Evolutionary conservation across 805 yeast species (phyloP), one percentile per base, ranked within the genome.

Genomic region (Wickerhamiella hasegawae): DNA sequence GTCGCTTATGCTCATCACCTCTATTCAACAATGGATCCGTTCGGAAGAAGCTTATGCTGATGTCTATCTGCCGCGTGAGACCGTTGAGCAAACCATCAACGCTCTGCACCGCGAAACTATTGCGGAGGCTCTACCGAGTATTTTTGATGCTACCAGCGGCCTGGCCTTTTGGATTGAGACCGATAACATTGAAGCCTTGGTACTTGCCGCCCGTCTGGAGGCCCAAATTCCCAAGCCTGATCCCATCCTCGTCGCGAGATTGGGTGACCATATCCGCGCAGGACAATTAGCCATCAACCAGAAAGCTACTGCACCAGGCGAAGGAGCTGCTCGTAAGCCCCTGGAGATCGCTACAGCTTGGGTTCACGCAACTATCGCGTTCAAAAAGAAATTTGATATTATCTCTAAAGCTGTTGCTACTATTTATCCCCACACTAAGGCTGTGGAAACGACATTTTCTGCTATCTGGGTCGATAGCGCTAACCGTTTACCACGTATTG

Each of bases 151-250:
- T 5, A 23, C 46, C 16, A 34, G 40, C 3, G 46, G 49, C 5
- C 37, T 44, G 3, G 18, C 33, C 2, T n/a, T 20, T 1, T 47
- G 49, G 51, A 32, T 45, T 8, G 38, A 35, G 4, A 11, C 19
- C 2, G 28, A 28, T n/a, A 19, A 36, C 11, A 5, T 29, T 3
- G 32, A 28, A 2, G 35, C 41, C 3, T 29, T 46, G 11, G n/a
- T 12, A 16, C 35, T 45, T 10, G 45, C 46, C 1, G 40, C 45
- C 3, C 33, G 31, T 3, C 33, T 46, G 3, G 51, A 28, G n/a
- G 31, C 20, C 6, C 18, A 19, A 6, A 17, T 19, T 5, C n/a
- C 11, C 20, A 9, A 15, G 31, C 11, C 31, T 14, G 16, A 26
- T 8, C 5, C 10, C 24, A 4, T 30, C 14, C 17, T 15, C n/a